Percentiles rank a stretch among this genome's conserved stretches.
Evolutionary conservation across 148 eudicot species (phyloP).

Genomic region (Vaccinium vitisidaea): DNA sequence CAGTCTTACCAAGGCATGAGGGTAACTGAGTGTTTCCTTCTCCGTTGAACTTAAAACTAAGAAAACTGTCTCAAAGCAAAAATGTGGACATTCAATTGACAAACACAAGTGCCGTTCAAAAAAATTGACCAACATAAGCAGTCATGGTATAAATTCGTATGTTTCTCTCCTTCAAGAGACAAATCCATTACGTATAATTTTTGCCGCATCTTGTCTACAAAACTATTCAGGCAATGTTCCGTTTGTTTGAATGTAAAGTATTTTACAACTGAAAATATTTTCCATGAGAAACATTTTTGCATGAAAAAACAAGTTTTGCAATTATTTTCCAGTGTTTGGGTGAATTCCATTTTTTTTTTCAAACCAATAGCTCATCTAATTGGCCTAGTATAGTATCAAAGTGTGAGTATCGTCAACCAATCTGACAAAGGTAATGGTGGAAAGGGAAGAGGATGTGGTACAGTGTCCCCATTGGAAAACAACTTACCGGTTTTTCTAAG

Average conservation of each 20-base stretch:
- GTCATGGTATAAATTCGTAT: neutral
- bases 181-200: neutral
- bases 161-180: neutral
- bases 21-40: neutral
- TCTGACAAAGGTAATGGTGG: neutral
- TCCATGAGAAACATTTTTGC: no score
- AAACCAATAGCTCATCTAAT: no score
- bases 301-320: no score
- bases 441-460: no score
- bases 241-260: no score
- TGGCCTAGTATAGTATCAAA: no score
- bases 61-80: neutral
- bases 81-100: neutral
- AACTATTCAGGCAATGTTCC: neutral
- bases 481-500: neutral
- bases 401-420: neutral
- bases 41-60: neutral
- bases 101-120: no score
- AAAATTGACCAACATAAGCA: conserved; percentile 2
- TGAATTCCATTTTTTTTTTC: no score
- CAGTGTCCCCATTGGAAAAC: neutral
- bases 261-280: no score
- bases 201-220: neutral
- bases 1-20: neutral
- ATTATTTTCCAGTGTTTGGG: no score